Evolutionary conservation across 352 stramenopile genomes (phyloP), one percentile per base, ranked within the genome.

Genomic region (Elongisporangium prolatum): DNA sequence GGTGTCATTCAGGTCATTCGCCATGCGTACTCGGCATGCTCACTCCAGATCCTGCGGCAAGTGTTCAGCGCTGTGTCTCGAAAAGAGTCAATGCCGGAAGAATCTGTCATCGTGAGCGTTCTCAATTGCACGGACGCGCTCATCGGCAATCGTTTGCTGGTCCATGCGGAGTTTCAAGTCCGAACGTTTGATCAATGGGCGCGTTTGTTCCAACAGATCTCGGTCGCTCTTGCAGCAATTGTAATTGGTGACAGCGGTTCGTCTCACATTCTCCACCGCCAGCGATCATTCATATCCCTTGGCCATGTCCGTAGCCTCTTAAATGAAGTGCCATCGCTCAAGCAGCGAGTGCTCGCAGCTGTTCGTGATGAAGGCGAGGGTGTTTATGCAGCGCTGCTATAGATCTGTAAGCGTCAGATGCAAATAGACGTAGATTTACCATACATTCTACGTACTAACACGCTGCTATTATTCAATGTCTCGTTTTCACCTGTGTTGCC

Each of bases 81-180:
- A 18, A 21, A n/a, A 48, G 47, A 9, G 48, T 57, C n/a, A 21
- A 24, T 9, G 34, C 50, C 1, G 21, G 6, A 10, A 10, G 13
- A n/a, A 24, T 4, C 9, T 18, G 5, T 8, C 22, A 40, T 18
- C 48, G 34, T 5, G 47, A 48, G 34, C 21, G 63, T 61, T 55
- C 57, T 80, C 50, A 56, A 57, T 4, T 80, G 68, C 49, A 67
- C 70, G 7, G 71, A 83, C 17, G 58, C 65, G 8, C 61, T 89
- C 24, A 48, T 78, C 37, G 71, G 55, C 10, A 69, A 65, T n/a
- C 51, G 61, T 51, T 20, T 91, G 52, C 48, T 84, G 34, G 61
- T 69, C 48, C 79, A 82, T 22, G 56, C 52, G 2, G 79, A 91
- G 20, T 67, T 81, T n/a, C 68, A 88, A 56, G 80, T 72, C n/a